These are phyloP conservation scores for Haematococcus sp. DNA, from an alignment of 139 green algal genomes.

Conservation along the genomic window DNA sequence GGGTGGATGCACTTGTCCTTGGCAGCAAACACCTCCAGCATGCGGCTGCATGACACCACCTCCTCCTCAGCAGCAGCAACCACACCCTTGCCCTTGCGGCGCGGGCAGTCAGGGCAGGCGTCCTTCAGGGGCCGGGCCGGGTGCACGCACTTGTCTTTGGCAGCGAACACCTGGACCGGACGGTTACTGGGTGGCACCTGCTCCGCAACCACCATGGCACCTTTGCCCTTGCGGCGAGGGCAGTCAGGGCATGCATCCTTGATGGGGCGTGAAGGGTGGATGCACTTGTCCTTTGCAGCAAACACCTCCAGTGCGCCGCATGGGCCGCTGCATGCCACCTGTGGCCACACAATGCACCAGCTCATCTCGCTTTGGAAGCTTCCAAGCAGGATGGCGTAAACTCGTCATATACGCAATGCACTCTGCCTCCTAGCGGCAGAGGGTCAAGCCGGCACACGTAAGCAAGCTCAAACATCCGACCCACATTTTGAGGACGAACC, in stretches of 20 bases:
- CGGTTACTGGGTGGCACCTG: no score
- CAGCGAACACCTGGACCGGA: neutral
- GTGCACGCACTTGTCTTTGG: constrained; percentile 10
- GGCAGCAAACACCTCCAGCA: constrained; percentile 3
- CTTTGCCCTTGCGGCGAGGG: constrained; percentile 5
- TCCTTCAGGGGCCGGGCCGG: neutral
- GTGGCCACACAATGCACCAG: no score
- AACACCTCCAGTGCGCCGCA: neutral
- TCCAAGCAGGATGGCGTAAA: no score
- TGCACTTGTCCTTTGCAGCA: constrained; percentile 8
- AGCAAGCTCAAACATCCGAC: no score
- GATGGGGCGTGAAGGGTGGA: neutral
- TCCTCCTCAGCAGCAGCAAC: neutral
- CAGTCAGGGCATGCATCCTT: constrained; percentile 5
- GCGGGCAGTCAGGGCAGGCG: constrained; percentile 6
- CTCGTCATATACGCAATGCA: no score
- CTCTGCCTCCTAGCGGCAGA: no score
- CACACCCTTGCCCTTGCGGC: constrained; percentile 5
- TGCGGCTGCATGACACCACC: no score
- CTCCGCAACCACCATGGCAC: neutral
- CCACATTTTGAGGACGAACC: no score
- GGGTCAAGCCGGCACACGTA: no score
- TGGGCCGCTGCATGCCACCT: no score
- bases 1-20: constrained; percentile 9
- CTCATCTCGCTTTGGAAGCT: no score